Evolutionary conservation across 2,329 filamentous ascomycete genomes (phyloP), one percentile per base, ranked within the genome.

Genomic region (Tolypocladium cylindrosporum): DNA sequence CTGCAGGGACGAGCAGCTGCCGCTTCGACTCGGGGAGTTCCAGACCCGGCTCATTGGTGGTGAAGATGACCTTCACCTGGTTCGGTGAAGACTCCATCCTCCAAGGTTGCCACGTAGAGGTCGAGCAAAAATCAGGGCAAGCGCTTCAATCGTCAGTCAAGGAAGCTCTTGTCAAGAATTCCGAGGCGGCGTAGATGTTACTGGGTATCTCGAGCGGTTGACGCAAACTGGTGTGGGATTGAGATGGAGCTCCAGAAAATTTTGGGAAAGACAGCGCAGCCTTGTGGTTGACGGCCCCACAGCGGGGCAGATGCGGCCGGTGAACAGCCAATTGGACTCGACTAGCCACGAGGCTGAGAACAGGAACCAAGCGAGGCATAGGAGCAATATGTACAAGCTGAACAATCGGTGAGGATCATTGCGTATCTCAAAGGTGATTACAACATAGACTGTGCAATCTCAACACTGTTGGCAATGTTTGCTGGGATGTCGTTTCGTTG

Each of bases 41-140:
- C 57, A 88, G 75, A 62, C 86, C 83, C 57, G 78, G 71, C 61
- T 85, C 81, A 58, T 78, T 79, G 52, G 85, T 88, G 59, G 81
- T 85, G 74, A 89, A 88, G 71, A 85, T 77, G 61, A 89, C 84
- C 72, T 85, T 85, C 61, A 88, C 79, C 72, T 87, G 85, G 56
- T 77, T 72, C 62, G 71, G 68, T 54, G 72, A 68, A 63, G 74
- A 65, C 62, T 72, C 72, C 74, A 77, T 76, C 43, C 19, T 52
- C 58, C 7, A 41, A 41, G 37, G 27, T 1, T 34, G 36, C 34
- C 37, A 65, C 59, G 59, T 54, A 37, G 34, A 50, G 19, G 55
- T 24, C 51, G 14, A 50, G 6, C 14, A 39, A 8, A 34, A 10
- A 19, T 14, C 1, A 13, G 16, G 14, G 48, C 2, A 19, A 36